Base-by-base conservation (phyloP, 768 basidiomycete species). In the Chlorophyllum brunneum region DNA sequence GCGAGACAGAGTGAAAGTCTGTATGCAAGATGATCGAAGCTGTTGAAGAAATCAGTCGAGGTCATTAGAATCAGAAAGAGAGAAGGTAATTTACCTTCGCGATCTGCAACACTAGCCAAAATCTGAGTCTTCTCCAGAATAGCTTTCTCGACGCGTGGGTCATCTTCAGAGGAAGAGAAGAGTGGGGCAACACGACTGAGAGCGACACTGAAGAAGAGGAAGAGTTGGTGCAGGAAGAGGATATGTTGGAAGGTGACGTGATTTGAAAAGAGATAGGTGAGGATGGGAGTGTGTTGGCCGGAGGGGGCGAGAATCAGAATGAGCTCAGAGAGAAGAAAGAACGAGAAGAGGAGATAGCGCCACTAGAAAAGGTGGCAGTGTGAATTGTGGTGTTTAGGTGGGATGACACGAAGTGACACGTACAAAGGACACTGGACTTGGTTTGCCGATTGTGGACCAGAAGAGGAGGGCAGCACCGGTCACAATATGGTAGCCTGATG, bases 211-310 rank as follows among this genome's bases (percentile, higher is more conserved):
- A 85, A 61, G 63, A 88, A 84, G 59, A 90, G 68, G 66, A 89
- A 92, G 23, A 88, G 62, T 56, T 90, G 83, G 60, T 89, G 91
- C 33, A 93, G 71, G 65, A 92, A 80, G 31, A 79, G 69, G 54
- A 90, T 77, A 66, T 93, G 87, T 61, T 94, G 90, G 63, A 84
- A 86, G 1, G 80, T 76, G 1, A 87, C 79, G 10, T 88, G 79
- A 5, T 72, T 68, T 0, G 88, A 89, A 67, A 88, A 85, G 26
- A 82, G 30, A 23, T 57, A 72, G 0, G 80, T 79, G 3, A 75
- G 67, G 54, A 89, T 42, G 31, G 47, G 51, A 13, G 64, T 60
- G 9, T 59, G 42, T 0, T 69, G 40, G n/a, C 76, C 74, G 18
- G 81, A 77, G 0, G 85, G 82, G 0, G 79, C 72, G 46, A 92